phyloP scores from a whole-genome alignment of 768 basidiomycete genomes.

The Chalciporus pseudorubinellus region DNA sequence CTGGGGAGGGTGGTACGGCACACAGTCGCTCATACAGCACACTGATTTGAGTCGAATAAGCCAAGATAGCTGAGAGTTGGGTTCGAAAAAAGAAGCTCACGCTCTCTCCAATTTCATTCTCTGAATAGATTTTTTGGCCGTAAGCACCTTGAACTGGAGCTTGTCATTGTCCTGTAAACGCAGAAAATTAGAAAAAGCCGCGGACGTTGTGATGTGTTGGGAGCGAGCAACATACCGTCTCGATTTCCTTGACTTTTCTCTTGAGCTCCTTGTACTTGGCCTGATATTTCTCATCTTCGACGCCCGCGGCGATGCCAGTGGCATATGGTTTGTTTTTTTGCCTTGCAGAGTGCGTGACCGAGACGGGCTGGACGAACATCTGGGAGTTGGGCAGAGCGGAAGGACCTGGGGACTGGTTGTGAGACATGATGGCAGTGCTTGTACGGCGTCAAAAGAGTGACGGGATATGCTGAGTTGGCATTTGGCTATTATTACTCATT shows the following conservation, averaged over 20 bases:
- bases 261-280: constrained; percentile 87
- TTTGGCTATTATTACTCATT: constrained; percentile 28
- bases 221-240: constrained; percentile 52
- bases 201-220: background rate
- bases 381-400: constrained; percentile 41
- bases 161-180: constrained; percentile 79
- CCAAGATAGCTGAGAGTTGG: constrained; percentile 25
- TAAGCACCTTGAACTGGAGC: constrained; percentile 74
- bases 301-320: constrained; percentile 71
- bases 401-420: constrained; percentile 55
- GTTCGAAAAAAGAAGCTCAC: constrained; percentile 48
- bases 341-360: constrained; percentile 34
- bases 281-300: constrained; percentile 84
- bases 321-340: constrained; percentile 50
- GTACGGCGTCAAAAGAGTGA: constrained; percentile 32
- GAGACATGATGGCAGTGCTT: constrained; percentile 60
- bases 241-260: constrained; percentile 85
- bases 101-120: constrained; percentile 86
- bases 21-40: constrained; percentile 79
- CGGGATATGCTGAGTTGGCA: constrained; percentile 27
- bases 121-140: constrained; percentile 79
- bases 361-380: constrained; percentile 32
- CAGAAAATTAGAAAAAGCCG: constrained; percentile 4
- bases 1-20: constrained; percentile 55
- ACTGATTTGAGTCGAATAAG: constrained; percentile 33